Evolutionary conservation across 2,329 filamentous ascomycete genomes (phyloP), one percentile per base, ranked within the genome.

Genomic region (Arthroderma uncinatum): DNA sequence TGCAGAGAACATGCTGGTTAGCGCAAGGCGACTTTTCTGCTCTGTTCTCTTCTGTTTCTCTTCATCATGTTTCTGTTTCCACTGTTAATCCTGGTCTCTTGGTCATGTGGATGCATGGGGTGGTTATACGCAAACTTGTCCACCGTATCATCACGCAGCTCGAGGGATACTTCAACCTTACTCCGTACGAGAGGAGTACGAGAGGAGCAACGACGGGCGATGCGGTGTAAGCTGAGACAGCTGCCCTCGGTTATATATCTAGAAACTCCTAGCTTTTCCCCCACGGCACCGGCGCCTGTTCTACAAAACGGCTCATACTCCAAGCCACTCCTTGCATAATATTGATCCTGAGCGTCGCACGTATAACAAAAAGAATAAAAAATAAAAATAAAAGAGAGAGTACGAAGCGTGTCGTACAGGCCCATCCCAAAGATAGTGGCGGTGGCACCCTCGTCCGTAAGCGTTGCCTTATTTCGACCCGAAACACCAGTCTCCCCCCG

Each of bases 271-370:
- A 7, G 28, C 28, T 47, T 14, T 21, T 12, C 23, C 14, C 8
- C 14, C 42, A 47, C 8, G 23, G 2, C 16, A 39, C 14, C 36
- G 23, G 21, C 21, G 42, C 4, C 23, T 16, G 12, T 33, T 50
- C 44, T n/a, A 33, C 44, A n/a, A 33, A 48, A 48, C 44, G 44
- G 44, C 44, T 30, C 44, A 30, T 30, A 30, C 44, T 50, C 44
- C 23, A 50, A 33, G 28, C 44, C 19, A 25, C 44, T 50, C 23
- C 44, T 16, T 50, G 44, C 44, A 50, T 33, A 50, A 33, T 50
- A 50, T 50, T 50, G 44, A 50, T 30, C 12, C 5, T 50, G 44
- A 12, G 33, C n/a, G 44, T 50, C 4, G 44, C 44, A 50, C 44
- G 23, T 5, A 6, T 34, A 34, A 12, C 6, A 34, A 12, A 6